Base-by-base conservation (phyloP, 1,284 basidiomycete species). In the Calocybe gambosa region DNA sequence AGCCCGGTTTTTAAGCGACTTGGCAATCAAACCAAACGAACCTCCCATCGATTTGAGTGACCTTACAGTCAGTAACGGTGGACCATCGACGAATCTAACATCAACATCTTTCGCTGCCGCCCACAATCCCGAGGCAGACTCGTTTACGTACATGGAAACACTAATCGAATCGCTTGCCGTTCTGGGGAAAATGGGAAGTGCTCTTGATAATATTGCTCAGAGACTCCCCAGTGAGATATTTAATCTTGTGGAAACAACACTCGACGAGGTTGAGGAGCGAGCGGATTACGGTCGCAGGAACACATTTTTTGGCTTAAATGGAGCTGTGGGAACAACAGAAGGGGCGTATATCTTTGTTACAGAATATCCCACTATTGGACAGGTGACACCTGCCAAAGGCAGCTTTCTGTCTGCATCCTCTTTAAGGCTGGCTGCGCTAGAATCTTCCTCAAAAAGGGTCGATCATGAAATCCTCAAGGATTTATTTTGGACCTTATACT, bases 401-500 rank as follows among this genome's bases (percentile, higher is more conserved):
- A 55, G 57, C 23, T 58, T 61, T 25, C 55, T 79, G 42, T 68
- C 69, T 23, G 67, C 79, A 0, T 73, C 76, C 6, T 63, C 64
- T 25, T 63, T 93, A 41, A 77, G 89, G 21, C 73, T 93, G n/a
- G 75, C 85, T 25, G 80, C 88, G 5, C 65, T 93, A 53, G 88
- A 93, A 58, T 82, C 82, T 3, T 80, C 80, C 23, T 77, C 78
- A 5, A 89, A 87, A 55, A 76, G 82, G 41, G 68, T 77, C 29
- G 85, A 96, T 62, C 85, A 91, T 51, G 89, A 94, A 57, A 82
- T 88, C n/a, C 65, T 98, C 43, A 78, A 76, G 50, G 96, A 99
- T 65, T 74, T 99, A 29, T 98, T 99, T 66, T 99, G 95, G 94
- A 98, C 96, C 3, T 65, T 97, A 13, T 99, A 93, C 62, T 96